Percentiles rank a stretch among this genome's conserved stretches.
Conservation (phyloP, 805 yeast species). For the Candida ortonii region DNA sequence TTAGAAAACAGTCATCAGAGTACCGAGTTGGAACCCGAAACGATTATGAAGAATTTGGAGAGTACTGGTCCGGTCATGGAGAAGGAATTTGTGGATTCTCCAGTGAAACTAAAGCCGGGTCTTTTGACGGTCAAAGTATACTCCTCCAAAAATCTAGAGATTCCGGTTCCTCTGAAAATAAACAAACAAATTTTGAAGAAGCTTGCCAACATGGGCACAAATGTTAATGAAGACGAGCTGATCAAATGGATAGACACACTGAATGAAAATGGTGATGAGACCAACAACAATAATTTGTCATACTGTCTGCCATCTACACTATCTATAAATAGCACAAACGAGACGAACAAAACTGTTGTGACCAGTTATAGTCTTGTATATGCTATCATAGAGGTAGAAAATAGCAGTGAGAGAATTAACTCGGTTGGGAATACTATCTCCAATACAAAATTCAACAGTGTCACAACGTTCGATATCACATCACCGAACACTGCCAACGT, state of each 20-base stretch:
- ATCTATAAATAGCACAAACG: slow-evolving; percentile 32
- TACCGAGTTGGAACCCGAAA: too few relatives aligned
- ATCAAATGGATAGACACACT: slow-evolving; percentile 33
- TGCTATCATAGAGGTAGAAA: slow-evolving; percentile 90
- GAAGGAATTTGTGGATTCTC: slow-evolving; percentile 12
- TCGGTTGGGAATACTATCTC: slow-evolving; percentile 81
- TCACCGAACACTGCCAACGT: slow-evolving; percentile 44
- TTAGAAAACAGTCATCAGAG: slow-evolving; percentile 7
- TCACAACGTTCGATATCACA: slow-evolving; percentile 86
- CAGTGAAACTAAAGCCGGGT: slow-evolving; percentile 50
- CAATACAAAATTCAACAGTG: slow-evolving; percentile 81
- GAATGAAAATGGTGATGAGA: slow-evolving; percentile 29
- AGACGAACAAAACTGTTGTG: slow-evolving; percentile 59
- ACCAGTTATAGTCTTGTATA: slow-evolving; percentile 54
- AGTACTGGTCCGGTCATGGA: slow-evolving; percentile 35
- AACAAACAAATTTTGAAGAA: slow-evolving; percentile 63
- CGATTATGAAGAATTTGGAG: slow-evolving; percentile 28
- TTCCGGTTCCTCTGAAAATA: slow-evolving; percentile 70
- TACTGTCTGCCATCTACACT: slow-evolving; percentile 44
- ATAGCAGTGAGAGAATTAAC: slow-evolving; percentile 84
- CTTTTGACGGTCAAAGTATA: slow-evolving; percentile 75
- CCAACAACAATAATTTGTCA: slow-evolving; percentile 28
- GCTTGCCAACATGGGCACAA: slow-evolving; percentile 56
- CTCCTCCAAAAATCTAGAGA: slow-evolving; percentile 59
- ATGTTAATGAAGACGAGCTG: slow-evolving; percentile 33